Evolutionary conservation across 495 filamentous ascomycete genomes (phyloP), one percentile per base, ranked within the genome.

Genomic region (Aspergillus affinis): DNA sequence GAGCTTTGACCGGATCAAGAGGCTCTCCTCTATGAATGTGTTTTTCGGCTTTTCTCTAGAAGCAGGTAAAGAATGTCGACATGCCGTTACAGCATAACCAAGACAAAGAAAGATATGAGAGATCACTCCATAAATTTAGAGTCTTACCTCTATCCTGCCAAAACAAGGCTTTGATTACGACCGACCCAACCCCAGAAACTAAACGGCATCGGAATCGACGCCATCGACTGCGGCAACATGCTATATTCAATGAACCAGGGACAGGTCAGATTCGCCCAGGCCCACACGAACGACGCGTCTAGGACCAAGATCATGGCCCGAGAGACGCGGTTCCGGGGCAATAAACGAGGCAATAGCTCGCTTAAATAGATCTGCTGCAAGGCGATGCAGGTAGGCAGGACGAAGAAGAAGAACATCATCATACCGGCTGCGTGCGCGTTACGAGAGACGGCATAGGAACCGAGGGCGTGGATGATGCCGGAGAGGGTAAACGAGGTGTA

Each of bases 251-350:
- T 58, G 27, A 63, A 66, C 60, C 60, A 66, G 44, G 64, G 64
- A 29, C 60, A 59, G 26, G 64, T 66, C 17, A 45, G 50, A 30
- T 58, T 56, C 29, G 52, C 61, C 64, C 64, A 66, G 15, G 46
- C 53, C 15, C 56, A 27, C 4, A 63, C 20, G 51, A 63, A 58
- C 12, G 51, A 51, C 26, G 49, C 84, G 85, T 47, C 84, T 81
- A 15, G 81, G 80, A 51, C 65, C 74, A 41, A 91, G 74, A 66
- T 91, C 86, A 12, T 82, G 84, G 12, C 87, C 87, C 20, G 51
- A 0, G 54, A 41, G 18, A 57, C 6, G 13, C 5, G 23, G 9
- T 50, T 41, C 0, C 6, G 29, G 20, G 65, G 59, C 6, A 67
- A 10, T 13, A 57, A 6, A 6, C 32, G 47, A 12, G 36, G 30